Evolutionary conservation across 352 stramenopile species (phyloP).

Genomic region (Phytophthora pini): DNA sequence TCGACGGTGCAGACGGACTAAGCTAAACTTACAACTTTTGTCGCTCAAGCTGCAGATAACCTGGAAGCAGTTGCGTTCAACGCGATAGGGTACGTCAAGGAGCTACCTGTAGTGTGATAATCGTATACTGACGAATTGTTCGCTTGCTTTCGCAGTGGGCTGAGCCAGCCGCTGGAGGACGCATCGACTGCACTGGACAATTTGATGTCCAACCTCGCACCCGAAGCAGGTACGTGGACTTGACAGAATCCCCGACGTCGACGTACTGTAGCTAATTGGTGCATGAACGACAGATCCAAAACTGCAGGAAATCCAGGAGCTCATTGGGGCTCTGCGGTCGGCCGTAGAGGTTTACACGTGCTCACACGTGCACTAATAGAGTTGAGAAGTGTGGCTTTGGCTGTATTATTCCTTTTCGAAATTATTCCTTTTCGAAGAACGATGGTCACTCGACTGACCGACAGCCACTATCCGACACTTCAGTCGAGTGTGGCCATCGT

Average conservation of each 20-base stretch:
- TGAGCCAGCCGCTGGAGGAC: slow-evolving; percentile 1
- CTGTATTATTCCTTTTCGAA: too few relatives aligned
- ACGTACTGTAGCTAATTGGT: neutral
- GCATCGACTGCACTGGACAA: neutral
- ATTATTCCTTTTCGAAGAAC: too few relatives aligned
- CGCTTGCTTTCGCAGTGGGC: neutral
- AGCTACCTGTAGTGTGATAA: neutral
- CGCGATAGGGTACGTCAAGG: neutral
- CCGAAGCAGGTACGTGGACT: neutral
- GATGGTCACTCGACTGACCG: too few relatives aligned
- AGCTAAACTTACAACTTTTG: too few relatives aligned
- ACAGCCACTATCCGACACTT: too few relatives aligned
- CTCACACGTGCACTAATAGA: neutral
- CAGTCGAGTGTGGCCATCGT: too few relatives aligned
- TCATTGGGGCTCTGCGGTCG: slow-evolving; percentile 45
- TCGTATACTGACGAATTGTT: neutral
- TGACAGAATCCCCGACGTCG: neutral
- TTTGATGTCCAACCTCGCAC: neutral
- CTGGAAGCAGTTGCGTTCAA: neutral
- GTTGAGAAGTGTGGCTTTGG: too few relatives aligned
- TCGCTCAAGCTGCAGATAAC: neutral
- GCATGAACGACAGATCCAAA: slow-evolving; percentile 28
- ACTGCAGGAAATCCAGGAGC: slow-evolving; percentile 47
- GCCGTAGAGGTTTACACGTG: slow-evolving; percentile 6
- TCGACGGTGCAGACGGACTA: neutral